Evolutionary conservation across 768 basidiomycete species (phyloP).

Genomic region (Trametes villosa): DNA sequence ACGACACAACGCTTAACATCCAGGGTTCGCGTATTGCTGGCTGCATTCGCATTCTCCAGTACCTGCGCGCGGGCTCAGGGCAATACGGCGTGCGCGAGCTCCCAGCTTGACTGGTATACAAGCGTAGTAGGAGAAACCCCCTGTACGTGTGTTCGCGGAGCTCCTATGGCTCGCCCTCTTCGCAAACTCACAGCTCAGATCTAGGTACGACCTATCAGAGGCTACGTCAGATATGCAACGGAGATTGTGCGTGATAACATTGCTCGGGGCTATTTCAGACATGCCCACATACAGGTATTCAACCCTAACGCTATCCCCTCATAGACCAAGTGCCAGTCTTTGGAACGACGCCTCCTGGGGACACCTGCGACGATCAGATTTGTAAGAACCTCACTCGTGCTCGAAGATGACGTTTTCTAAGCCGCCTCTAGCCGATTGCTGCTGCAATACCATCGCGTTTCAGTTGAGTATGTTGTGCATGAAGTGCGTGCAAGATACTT

Average conservation of each 20-base stretch:
- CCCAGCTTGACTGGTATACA: no score
- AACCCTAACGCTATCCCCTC: no score
- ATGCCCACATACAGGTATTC: no score
- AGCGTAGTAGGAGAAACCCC: no score
- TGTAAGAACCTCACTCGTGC: background rate
- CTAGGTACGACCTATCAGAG: slow-evolving; percentile 24
- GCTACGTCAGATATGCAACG: slow-evolving; percentile 26
- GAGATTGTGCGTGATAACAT: slow-evolving; percentile 11
- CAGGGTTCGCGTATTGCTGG: no score
- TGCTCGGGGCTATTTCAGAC: background rate
- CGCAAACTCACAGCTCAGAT: no score
- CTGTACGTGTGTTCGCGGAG: no score
- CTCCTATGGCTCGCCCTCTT: no score
- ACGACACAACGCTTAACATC: no score
- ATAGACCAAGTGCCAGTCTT: slow-evolving; percentile 9
- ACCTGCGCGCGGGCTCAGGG: no score
- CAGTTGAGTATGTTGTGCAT: slow-evolving; percentile 17
- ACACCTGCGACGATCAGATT: slow-evolving; percentile 14
- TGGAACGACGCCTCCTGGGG: background rate
- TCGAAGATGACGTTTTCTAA: background rate
- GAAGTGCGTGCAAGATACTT: slow-evolving; percentile 4
- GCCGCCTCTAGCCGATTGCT: slow-evolving; percentile 4
- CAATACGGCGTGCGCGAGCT: no score
- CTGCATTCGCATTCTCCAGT: no score
- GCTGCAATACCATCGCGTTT: slow-evolving; percentile 15